These are phyloP conservation scores for Hevea brasiliensis DNA, from an alignment of 345 rosid genomes.

Conservation along the genomic window DNA sequence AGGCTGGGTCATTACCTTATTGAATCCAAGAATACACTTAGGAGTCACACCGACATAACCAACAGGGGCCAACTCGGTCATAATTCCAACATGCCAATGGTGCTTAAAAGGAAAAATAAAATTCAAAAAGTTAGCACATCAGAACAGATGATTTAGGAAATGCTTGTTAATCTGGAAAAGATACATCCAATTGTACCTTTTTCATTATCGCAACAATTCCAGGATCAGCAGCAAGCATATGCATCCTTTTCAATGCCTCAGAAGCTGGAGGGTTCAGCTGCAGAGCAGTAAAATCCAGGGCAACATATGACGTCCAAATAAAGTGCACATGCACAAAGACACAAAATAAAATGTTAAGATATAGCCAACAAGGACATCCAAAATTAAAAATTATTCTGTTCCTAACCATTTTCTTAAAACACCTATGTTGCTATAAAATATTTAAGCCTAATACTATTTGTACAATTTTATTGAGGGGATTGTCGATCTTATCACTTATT, in stretches of 20 bases:
- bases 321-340: neutral
- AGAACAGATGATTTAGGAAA: slow-evolving; percentile 4
- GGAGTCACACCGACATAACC: slow-evolving; percentile 97
- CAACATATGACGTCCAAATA: neutral
- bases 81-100: slow-evolving; percentile 78
- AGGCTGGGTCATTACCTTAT: slow-evolving; percentile 54
- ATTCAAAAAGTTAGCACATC: slow-evolving; percentile 16
- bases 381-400: neutral
- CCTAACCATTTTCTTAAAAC: too few species aligned
- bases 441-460: neutral
- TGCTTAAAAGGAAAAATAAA: slow-evolving; percentile 42
- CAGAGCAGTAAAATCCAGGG: neutral
- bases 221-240: slow-evolving; percentile 94
- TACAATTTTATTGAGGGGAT: neutral
- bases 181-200: slow-evolving; percentile 46
- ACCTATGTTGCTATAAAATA: neutral
- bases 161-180: neutral
- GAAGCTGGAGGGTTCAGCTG: slow-evolving; percentile 85
- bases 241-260: slow-evolving; percentile 91
- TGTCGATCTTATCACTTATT: neutral
- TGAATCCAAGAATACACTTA: slow-evolving; percentile 78
- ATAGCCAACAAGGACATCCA: neutral
- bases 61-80: slow-evolving; percentile 98
- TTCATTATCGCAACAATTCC: slow-evolving; percentile 89
- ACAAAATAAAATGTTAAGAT: neutral